Evolutionary conservation across 441 rosid species (phyloP).

Genomic region (Euphorbia corollata): DNA sequence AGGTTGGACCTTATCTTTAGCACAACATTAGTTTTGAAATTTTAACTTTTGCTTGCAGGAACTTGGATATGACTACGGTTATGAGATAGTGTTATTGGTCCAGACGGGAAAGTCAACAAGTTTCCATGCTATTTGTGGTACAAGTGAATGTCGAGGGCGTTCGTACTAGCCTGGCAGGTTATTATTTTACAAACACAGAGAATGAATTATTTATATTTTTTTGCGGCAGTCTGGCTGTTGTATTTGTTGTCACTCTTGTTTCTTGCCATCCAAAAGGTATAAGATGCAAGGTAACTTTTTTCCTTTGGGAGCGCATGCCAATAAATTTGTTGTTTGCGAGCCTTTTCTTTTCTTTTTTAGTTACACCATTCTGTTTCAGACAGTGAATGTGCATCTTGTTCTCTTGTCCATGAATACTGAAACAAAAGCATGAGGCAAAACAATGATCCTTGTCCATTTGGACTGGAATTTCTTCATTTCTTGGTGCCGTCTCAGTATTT

Average conservation of each 20-base stretch:
- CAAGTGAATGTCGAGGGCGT: constrained; percentile 59
- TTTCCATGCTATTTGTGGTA: constrained; percentile 64
- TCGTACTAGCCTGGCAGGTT: constrained; percentile 37
- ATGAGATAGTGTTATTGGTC: constrained; percentile 63
- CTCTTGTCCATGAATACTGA: neutral
- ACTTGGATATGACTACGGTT: constrained; percentile 73
- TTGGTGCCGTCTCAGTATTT: neutral
- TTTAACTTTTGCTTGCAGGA: constrained; percentile 35
- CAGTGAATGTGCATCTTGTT: neutral
- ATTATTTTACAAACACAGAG: neutral
- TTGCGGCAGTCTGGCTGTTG: neutral
- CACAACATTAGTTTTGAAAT: neutral
- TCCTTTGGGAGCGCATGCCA: neutral
- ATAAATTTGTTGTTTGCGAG: constrained; percentile 6
- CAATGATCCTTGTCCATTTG: neutral
- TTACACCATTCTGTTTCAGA: neutral
- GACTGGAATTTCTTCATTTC: neutral
- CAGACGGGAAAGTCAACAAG: constrained; percentile 62
- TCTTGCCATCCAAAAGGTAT: neutral
- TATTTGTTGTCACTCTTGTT: neutral
- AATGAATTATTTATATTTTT: neutral
- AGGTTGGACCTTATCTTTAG: neutral
- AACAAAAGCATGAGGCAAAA: neutral
- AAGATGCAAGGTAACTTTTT: neutral
- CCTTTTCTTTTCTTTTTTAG: neutral